These are phyloP conservation scores for Pseudopithomyces maydicus DNA, from an alignment of 2,329 filamentous ascomycete genomes.

Conservation along the genomic window DNA sequence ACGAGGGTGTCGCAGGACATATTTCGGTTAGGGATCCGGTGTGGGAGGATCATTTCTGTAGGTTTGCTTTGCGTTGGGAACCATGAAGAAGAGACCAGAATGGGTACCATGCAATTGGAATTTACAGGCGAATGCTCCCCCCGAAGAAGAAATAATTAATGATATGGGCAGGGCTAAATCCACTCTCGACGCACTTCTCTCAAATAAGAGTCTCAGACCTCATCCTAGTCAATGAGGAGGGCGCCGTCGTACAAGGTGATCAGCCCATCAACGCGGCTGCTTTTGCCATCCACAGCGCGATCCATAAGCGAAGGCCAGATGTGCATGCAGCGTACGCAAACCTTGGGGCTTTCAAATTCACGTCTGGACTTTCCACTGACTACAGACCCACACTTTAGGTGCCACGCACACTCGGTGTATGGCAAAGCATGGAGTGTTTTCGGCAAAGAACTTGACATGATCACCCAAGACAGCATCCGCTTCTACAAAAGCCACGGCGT, in stretches of 20 bases:
- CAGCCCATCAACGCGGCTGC: conserved; percentile 52
- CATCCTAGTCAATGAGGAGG: conserved; percentile 51
- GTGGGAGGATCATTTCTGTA: conserved; percentile 39
- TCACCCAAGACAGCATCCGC: conserved; percentile 54
- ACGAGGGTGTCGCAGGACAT: conserved; percentile 52
- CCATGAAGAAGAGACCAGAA: no score
- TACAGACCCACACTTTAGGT: not conserved
- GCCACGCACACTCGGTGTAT: conserved; percentile 53
- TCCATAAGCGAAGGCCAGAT: conserved; percentile 44
- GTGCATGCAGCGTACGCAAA: conserved; percentile 43
- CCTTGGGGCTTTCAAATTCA: not conserved
- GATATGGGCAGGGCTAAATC: conserved; percentile 44
- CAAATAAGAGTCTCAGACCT: conserved; percentile 49
- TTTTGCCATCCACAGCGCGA: conserved; percentile 54
- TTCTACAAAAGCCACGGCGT: conserved; percentile 50
- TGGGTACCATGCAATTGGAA: no score
- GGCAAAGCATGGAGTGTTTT: conserved; percentile 56
- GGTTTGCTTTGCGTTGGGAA: not conserved
- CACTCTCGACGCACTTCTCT: conserved; percentile 52
- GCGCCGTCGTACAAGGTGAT: conserved; percentile 48
- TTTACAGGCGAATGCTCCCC: not conserved
- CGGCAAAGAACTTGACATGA: conserved; percentile 53
- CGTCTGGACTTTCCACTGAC: not conserved
- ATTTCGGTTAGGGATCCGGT: conserved; percentile 49
- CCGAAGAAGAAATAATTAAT: not conserved